Evolutionary conservation across 208 protist genomes (phyloP).

Genomic region (Tetramitus jugosus): DNA sequence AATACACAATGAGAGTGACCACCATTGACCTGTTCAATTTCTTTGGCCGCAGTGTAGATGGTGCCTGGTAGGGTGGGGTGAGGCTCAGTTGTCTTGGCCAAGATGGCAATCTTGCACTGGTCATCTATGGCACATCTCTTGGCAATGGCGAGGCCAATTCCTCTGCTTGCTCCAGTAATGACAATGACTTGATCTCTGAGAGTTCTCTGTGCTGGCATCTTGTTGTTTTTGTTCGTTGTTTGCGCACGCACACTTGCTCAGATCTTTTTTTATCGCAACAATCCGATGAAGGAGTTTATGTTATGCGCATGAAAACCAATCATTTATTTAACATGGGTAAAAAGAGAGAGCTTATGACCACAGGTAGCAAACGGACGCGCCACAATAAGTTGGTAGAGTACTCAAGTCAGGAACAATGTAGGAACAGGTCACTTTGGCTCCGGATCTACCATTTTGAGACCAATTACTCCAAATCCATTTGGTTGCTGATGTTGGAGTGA

Average conservation of each 20-base stretch:
- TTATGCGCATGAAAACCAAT: too few relatives aligned
- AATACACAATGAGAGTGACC: constrained; percentile 37
- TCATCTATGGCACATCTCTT: not conserved
- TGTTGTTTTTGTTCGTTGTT: not conserved
- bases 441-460: too few relatives aligned
- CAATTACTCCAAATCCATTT: too few relatives aligned
- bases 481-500: too few relatives aligned
- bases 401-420: too few relatives aligned
- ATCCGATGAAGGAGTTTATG: too few relatives aligned
- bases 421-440: too few relatives aligned
- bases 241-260: not conserved
- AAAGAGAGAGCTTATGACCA: too few relatives aligned
- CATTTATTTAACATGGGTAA: too few relatives aligned
- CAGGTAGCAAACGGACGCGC: too few relatives aligned
- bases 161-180: not conserved
- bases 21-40: constrained; percentile 45
- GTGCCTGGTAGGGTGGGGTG: constrained; percentile 55
- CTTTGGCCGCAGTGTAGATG: constrained; percentile 55
- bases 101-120: constrained; percentile 25
- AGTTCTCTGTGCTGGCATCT: not conserved
- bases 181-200: not conserved
- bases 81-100: constrained; percentile 51
- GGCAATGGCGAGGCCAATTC: not conserved
- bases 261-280: not conserved
- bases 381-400: too few relatives aligned